Conservation (phyloP, 75 land plant genomes). For the Selaginella moellendorffii region DNA sequence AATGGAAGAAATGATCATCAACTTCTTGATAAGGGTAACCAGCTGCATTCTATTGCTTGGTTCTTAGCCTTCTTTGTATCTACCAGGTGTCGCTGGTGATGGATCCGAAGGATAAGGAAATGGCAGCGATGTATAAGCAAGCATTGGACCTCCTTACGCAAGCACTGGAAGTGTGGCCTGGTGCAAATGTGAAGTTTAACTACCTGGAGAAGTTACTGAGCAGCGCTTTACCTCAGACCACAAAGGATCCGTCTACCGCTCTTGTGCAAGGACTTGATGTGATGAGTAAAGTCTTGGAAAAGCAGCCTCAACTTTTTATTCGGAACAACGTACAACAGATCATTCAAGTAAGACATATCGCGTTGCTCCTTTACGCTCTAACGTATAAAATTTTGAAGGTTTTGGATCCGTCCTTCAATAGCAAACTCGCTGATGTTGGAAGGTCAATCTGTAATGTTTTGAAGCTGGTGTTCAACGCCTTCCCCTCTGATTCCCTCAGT, state of each 20-base stretch:
- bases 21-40: conserved; percentile 85
- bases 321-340: conserved; percentile 92
- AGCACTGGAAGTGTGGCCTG: conserved; percentile 98
- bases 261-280: conserved; percentile 97
- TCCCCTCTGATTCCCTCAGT: conserved; percentile 61
- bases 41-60: too few species aligned
- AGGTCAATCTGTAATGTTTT: conserved; percentile 79
- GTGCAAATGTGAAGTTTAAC: conserved; percentile 95
- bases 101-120: conserved; percentile 95
- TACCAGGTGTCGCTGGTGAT: conserved; percentile 90
- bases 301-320: conserved; percentile 95
- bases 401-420: conserved; percentile 92
- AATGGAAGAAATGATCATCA: conserved; percentile 99
- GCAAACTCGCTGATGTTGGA: conserved; percentile 80
- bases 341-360: conserved; percentile 49
- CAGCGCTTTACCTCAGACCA: conserved; percentile 55
- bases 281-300: conserved; percentile 95
- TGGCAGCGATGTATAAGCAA: conserved; percentile 83
- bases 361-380: neutral
- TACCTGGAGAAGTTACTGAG: conserved; percentile 82
- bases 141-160: conserved; percentile 89
- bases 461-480: conserved; percentile 93
- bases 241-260: conserved; percentile 91
- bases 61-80: neutral
- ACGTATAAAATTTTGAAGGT: conserved; percentile 38